Base-by-base conservation (phyloP, 805 yeast species). In the Yamadazyma insecticola region DNA sequence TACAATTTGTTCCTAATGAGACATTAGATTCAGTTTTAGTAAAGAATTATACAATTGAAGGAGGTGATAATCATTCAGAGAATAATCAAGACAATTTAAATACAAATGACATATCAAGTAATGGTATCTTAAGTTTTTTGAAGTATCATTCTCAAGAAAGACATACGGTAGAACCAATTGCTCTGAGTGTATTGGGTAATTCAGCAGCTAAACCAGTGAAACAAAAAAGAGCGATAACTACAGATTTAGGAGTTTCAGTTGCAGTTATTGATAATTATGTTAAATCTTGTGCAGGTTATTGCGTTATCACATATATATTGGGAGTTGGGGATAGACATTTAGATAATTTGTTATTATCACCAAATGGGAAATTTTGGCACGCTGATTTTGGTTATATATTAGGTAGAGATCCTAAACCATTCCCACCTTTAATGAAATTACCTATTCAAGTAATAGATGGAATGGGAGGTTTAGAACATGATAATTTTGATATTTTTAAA, bases 261-360 rank as follows among this genome's bases (percentile, higher is more conserved):
- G 74, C 73, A 43, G 85, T 79, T 0, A 86, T 92, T 96, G 97
- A 92, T 47, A 90, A 84, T 43, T 92, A 85, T 58, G 90, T 92
- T 5, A 76, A 89, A 43, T 86, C 96, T 3, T 87, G 97, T 53
- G 97, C 99, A 15, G 99, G 98, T 0, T 92, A 92, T 51, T 92
- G 97, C 64, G 97, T 92, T 1, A 84, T 92, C 15, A 92, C 98
- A 0, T 92, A 92, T 47, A 63, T 92, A 6, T 60, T 92, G 10
- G 99, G 98, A 5, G 97, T 92, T 6, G 99, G 99, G 11, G 99
- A 92, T 58, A 73, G 99, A 35, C 99, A 92, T 63, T 65, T 92
- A 41, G 99, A 92, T 50, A 92, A 92, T 49, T 60, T 92, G 41
- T 66, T 92, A 26, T 70, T 86, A 22, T 83, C 79, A 30, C 87